phyloP scores from a whole-genome alignment of 768 basidiomycete genomes.

The Udeniomyces megalosporus region DNA sequence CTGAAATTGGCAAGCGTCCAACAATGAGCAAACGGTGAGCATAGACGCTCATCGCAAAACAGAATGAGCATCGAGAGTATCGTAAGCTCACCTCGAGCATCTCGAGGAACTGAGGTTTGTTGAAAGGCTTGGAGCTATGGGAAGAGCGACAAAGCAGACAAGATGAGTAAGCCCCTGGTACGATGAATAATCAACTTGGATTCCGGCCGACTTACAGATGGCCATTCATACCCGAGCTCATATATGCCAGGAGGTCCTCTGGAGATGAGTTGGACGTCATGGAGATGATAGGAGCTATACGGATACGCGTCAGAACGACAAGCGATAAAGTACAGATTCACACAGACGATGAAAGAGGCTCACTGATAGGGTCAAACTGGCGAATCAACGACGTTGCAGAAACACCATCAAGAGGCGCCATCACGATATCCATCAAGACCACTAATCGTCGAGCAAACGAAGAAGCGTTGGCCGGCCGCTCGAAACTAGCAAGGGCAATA shows the following conservation, averaged over 20 bases:
- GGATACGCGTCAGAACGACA: background rate
- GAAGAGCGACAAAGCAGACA: background rate
- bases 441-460: constrained; percentile 31
- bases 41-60: background rate
- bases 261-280: constrained; percentile 95
- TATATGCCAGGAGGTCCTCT: constrained; percentile 76
- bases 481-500: background rate
- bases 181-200: background rate
- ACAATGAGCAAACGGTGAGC: background rate
- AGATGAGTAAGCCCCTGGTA: background rate
- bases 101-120: constrained; percentile 72
- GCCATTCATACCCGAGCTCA: constrained; percentile 47
- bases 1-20: background rate
- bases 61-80: background rate
- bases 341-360: background rate
- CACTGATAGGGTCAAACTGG: constrained; percentile 73
- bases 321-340: background rate
- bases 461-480: background rate
- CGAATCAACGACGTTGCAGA: constrained; percentile 83
- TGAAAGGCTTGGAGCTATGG: constrained; percentile 67
- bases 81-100: constrained; percentile 58
- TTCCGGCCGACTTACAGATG: background rate
- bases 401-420: constrained; percentile 47
- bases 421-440: constrained; percentile 54
- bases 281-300: constrained; percentile 72